Evolutionary conservation across 495 filamentous ascomycete genomes (phyloP), one percentile per base, ranked within the genome.

Genomic region (Evansstolkia leycettana): DNA sequence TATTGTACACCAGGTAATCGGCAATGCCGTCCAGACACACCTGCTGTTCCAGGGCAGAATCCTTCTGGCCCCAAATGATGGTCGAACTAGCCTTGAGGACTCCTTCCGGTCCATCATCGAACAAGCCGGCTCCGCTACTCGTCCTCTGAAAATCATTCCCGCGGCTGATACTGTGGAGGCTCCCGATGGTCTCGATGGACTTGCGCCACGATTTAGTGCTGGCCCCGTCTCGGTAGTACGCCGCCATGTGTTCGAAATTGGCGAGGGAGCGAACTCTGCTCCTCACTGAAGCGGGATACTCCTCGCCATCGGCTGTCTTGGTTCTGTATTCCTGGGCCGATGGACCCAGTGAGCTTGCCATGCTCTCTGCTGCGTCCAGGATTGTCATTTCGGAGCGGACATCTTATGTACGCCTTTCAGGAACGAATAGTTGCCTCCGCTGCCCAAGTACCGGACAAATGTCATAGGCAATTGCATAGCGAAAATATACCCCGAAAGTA

Each of bases 11-110:
- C 2, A 67, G 50, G 36, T 60, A 68, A 38, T 68, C 62, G 1
- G 47, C 39, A 12, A 68, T 63, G 0, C 64, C 64, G 41, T 60
- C 56, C 11, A 68, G 44, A 30, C 58, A 62, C 14, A 68, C 42
- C n/a, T 47, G 48, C 15, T 37, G 43, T 24, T 59, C 50, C 9
- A 66, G 42, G 11, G 61, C 61, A 28, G 47, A 29, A 39, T 75
- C 70, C 16, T 59, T 40, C 44, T 59, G 43, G n/a, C 72, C 72
- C 57, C 66, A 69, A 16, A 75, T 37, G n/a, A 75, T 40, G 12
- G 70, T 75, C 5, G 66, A 52, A 17, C 49, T 55, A 16, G 64
- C 60, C 34, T 65, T 68, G 17, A 76, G 36, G 7, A 53, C 46
- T 0, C 70, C 66, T 4, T 50, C 40, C 5, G 60, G 55, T 0